Conservation (phyloP, 1,284 basidiomycete genomes). For the Xanthoconium separans region DNA sequence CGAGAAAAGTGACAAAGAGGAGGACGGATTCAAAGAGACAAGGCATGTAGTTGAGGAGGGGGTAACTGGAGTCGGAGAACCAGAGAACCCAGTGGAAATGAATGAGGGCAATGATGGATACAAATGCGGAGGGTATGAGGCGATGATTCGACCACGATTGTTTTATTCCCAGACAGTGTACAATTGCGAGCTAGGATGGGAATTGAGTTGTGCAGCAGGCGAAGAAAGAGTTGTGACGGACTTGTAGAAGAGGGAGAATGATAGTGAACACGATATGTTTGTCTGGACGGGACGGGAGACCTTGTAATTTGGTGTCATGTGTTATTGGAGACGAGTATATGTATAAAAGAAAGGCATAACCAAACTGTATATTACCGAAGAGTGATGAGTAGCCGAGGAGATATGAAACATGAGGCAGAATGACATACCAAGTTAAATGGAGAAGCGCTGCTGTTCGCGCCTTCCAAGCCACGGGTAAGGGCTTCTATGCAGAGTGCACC, state of each 20-base stretch:
- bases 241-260: slow-evolving; percentile 67
- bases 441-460: slow-evolving; percentile 51
- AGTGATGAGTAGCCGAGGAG: not conserved
- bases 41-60: slow-evolving; percentile 69
- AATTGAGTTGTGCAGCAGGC: not conserved
- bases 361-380: slow-evolving; percentile 46
- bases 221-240: slow-evolving; percentile 24
- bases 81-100: slow-evolving; percentile 68
- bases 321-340: slow-evolving; percentile 66
- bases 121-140: slow-evolving; percentile 62
- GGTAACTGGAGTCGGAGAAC: slow-evolving; percentile 50
- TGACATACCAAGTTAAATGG: slow-evolving; percentile 65
- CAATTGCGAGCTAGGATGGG: slow-evolving; percentile 49
- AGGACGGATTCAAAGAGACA: slow-evolving; percentile 67
- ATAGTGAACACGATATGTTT: slow-evolving; percentile 67
- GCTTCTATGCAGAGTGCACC: slow-evolving; percentile 61
- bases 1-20: slow-evolving; percentile 51
- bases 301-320: slow-evolving; percentile 44
- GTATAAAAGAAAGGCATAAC: slow-evolving; percentile 71
- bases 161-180: slow-evolving; percentile 62
- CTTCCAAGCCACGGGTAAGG: slow-evolving; percentile 65
- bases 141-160: slow-evolving; percentile 60
- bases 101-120: slow-evolving; percentile 54
- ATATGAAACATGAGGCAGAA: slow-evolving; percentile 3
- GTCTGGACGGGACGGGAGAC: slow-evolving; percentile 59